Base-by-base conservation (phyloP, 371 early-diverging fungal species). In the Capillidium rhysosporum region DNA sequence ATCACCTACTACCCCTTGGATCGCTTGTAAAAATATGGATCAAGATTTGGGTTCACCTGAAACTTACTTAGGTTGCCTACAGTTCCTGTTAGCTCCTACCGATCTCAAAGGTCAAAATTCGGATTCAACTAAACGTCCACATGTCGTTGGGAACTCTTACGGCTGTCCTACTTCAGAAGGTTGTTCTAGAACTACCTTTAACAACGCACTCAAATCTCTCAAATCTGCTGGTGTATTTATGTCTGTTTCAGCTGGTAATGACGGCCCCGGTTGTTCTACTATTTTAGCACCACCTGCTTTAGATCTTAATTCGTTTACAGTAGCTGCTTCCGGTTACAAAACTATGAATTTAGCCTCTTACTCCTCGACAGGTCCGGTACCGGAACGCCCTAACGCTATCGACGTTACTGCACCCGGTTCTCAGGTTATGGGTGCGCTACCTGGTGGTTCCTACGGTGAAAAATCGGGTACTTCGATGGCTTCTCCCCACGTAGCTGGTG, bases 401-500 rank as follows among this genome's bases (percentile, higher is more conserved):
- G 49, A 49, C 21, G 49, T 31, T 31, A 66, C 61, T 65, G 64
- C 26, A 55, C 61, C 56, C 55, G 68, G 40, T 62, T 63, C 57
- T 70, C 43, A 46, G 60, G 60, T 20, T 59, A 64, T 57, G 59
- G 64, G 16, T 44, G 62, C 48, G 61, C 41, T 58, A 65, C 3
- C 10, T 3, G 21, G 20, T 10, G 39, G 34, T 5, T 9, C 16
- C 10, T 49, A 49, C 18, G 14, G 21, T 5, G 30, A 20, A 18
- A 9, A 25, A 10, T 2, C 62, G 23, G 74, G 74, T 9, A 72
- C 72, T 0, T 66, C 65, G 1, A 88, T 88, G 87, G 83, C 88
- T 5, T 65, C 73, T 23, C 87, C 89, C 7, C 84, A 85, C 62
- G 82, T 83, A 10, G 69, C 81, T 29, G 89, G 89, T 40, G 77